Evolutionary conservation across 345 rosid genomes (phyloP).

Genomic region (Viola odorata): DNA sequence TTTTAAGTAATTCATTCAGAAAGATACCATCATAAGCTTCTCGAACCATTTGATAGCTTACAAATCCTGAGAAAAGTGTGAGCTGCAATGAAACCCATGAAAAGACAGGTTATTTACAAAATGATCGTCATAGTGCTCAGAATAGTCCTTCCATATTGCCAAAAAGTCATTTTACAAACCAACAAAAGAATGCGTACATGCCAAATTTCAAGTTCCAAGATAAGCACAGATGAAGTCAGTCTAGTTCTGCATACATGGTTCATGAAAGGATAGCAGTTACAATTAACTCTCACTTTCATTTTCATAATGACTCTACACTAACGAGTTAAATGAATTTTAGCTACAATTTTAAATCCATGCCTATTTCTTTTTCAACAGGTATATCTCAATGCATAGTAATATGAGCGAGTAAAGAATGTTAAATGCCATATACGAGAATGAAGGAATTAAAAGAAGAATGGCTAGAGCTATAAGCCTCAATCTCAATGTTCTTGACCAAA

Average conservation of each 20-base stretch:
- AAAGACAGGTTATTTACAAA: slow-evolving; percentile 13
- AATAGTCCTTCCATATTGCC: neutral
- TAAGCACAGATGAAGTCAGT: neutral
- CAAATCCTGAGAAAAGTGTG: slow-evolving; percentile 97
- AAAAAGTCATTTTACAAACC: neutral
- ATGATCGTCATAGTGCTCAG: neutral
- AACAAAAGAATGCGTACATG: neutral
- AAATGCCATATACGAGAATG: neutral
- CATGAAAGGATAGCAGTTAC: neutral
- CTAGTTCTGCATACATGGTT: neutral
- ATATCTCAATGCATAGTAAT: neutral
- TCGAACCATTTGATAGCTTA: slow-evolving; percentile 97
- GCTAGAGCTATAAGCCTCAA: neutral
- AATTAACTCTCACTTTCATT: neutral
- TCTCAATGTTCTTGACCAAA: neutral
- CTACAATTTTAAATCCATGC: neutral
- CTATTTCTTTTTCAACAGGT: neutral
- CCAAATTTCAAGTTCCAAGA: neutral
- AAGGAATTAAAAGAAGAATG: neutral
- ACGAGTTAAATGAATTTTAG: neutral
- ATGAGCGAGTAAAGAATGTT: neutral
- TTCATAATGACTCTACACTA: neutral
- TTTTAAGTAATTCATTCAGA: slow-evolving; percentile 1
- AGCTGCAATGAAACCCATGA: slow-evolving; percentile 54
- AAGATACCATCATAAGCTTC: slow-evolving; percentile 87